These are phyloP conservation scores for Plasmodium gaboni DNA, from an alignment of 169 alveolate genomes.

Conservation along the genomic window DNA sequence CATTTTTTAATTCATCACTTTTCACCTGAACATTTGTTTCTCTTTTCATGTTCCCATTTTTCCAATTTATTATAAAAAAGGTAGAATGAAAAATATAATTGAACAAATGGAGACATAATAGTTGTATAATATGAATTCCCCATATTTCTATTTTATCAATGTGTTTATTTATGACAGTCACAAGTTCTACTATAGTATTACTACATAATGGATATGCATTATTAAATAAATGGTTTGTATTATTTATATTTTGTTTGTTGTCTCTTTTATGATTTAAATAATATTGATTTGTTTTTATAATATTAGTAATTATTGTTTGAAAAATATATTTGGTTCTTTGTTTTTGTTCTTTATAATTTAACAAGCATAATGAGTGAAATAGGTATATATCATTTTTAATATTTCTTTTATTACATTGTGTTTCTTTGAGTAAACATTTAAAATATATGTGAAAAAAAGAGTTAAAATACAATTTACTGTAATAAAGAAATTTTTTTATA, in stretches of 20 bases:
- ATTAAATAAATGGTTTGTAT: not conserved
- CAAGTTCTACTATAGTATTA: slow-evolving; percentile 23
- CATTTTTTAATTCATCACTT: not conserved
- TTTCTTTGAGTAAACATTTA: slow-evolving; percentile 7
- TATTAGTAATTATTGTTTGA: not conserved
- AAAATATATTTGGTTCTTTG: slow-evolving; percentile 1
- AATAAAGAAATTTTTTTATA: not conserved
- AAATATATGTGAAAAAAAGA: slow-evolving; percentile 9
- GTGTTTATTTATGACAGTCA: slow-evolving; percentile 46
- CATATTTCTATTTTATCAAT: not conserved
- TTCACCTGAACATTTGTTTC: not conserved
- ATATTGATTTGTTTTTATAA: not conserved
- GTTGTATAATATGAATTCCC: not conserved
- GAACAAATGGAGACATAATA: slow-evolving; percentile 22
- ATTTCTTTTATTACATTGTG: not conserved
- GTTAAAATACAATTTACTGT: slow-evolving; percentile 7
- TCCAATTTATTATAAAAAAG: not conserved
- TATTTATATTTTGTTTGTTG: not conserved
- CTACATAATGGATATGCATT: not conserved
- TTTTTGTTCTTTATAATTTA: slow-evolving; percentile 22
- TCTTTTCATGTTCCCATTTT: not conserved
- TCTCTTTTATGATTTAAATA: slow-evolving; percentile 4
- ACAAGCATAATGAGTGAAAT: slow-evolving; percentile 13
- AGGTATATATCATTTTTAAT: slow-evolving; percentile 17
- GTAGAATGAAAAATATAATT: slow-evolving; percentile 6